These are phyloP conservation scores for Kwoniella mangroviensis DNA, from an alignment of 768 basidiomycete species.

Conservation along the genomic window DNA sequence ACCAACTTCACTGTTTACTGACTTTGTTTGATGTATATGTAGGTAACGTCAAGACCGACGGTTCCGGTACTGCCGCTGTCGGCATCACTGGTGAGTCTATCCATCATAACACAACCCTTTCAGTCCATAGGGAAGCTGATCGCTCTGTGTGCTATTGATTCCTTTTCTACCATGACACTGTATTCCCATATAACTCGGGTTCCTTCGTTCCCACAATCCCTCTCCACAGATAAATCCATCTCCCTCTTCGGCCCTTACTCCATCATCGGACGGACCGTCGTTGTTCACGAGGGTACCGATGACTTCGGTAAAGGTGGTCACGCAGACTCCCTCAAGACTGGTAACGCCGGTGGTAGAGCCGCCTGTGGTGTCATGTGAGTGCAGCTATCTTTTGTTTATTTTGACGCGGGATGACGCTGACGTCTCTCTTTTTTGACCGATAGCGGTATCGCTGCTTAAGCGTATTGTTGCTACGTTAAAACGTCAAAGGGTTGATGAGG, in stretches of 20 bases:
- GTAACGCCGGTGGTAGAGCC: conserved; percentile 71
- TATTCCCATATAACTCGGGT: neutral
- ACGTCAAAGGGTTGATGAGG: neutral
- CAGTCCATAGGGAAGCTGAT: neutral
- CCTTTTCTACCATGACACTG: no score
- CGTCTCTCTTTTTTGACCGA: neutral
- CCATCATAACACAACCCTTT: neutral
- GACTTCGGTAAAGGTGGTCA: conserved; percentile 75
- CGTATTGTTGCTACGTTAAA: neutral
- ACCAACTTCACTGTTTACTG: no score
- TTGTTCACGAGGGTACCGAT: conserved; percentile 77
- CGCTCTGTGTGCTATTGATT: neutral
- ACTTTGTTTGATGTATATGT: conserved; percentile 40
- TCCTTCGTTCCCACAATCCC: neutral
- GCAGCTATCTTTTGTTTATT: neutral
- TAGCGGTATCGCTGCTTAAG: conserved; percentile 32
- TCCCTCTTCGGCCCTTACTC: conserved; percentile 71
- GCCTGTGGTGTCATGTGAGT: conserved; percentile 82
- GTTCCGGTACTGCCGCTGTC: conserved; percentile 66
- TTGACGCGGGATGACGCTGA: neutral
- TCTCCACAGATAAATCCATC: conserved; percentile 62
- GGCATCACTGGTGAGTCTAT: conserved; percentile 60
- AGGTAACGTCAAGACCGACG: conserved; percentile 73
- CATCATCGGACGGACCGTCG: conserved; percentile 75
- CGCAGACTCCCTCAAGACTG: conserved; percentile 74